A percentile compares a stretch with the other conserved stretches of the same genome.
Evolutionary conservation across 1,284 basidiomycete species (phyloP).

Genomic region (Mycena citricolor): DNA sequence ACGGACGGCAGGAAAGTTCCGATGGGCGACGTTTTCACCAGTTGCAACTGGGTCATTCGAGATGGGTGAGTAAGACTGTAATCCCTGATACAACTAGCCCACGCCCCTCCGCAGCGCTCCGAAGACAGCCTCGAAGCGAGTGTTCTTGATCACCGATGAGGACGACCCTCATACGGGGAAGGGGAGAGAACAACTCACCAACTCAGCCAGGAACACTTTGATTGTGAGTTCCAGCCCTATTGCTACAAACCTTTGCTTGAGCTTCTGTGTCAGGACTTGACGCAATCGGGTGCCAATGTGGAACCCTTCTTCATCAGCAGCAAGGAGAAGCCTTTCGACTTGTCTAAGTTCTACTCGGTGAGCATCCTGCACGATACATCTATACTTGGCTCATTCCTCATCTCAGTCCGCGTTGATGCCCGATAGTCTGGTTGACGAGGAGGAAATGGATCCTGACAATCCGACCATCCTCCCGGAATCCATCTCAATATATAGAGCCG

Average conservation of each 20-base stretch:
- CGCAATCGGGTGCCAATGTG: conserved; percentile 77
- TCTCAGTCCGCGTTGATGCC: conserved; percentile 62
- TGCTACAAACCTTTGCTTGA: conserved; percentile 5
- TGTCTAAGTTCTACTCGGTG: conserved; percentile 84
- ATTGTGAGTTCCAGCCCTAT: conserved; percentile 42
- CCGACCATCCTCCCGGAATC: conserved; percentile 57
- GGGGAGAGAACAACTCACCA: conserved; percentile 55
- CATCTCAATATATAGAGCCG: conserved; percentile 69
- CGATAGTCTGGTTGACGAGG: conserved; percentile 43
- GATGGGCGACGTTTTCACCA: conserved; percentile 83
- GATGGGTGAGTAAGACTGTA: conserved; percentile 61
- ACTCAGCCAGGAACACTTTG: conserved; percentile 68
- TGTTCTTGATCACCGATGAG: conserved; percentile 92
- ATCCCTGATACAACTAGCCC: conserved; percentile 9
- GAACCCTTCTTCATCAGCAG: conserved; percentile 93
- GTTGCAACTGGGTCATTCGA: conserved; percentile 84
- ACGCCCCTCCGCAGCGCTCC: conserved; percentile 61
- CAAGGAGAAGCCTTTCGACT: conserved; percentile 68
- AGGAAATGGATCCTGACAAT: conserved; percentile 48
- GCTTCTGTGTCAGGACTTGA: conserved; percentile 66
- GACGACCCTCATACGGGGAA: conserved; percentile 60
- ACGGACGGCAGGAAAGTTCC: conserved; percentile 51
- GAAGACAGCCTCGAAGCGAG: conserved; percentile 84
- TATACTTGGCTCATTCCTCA: conserved; percentile 6
- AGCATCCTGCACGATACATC: not conserved